Base-by-base conservation (phyloP, 106 monocot genomes). In the Alisma plantagoaquatica region DNA sequence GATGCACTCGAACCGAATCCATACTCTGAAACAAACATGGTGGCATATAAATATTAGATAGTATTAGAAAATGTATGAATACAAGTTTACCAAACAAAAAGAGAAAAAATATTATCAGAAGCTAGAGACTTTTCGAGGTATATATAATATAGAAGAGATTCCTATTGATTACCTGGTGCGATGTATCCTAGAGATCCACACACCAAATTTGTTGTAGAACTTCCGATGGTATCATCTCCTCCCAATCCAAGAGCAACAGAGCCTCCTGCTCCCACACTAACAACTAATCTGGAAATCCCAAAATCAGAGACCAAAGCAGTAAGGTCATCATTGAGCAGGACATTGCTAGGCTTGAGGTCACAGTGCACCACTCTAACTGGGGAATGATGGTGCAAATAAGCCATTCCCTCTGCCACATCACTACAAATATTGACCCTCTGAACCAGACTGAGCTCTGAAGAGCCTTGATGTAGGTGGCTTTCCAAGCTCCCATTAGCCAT, bases 401-500 rank as follows among this genome's bases (percentile, higher is more conserved):
- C 70, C 71, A 80, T 71, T 23, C 75, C 80, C 27, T 80, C 71
- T 2, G 75, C 80, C 9, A 75, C 41, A 56, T 80, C 80, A 44
- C 80, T 75, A 41, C 70, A 66, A 29, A 80, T 72, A 22, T 38
- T 74, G 48, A 79, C 69, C 43, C 75, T 62, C 27, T 63, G 53
- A 1, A 54, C 18, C 31, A 80, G 51, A 54, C 63, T 55, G 29
- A 80, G 52, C 4, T 1, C 30, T 3, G 3, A 11, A 2, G 55
- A 10, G 10, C 46, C 55, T 16, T 4, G 3, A 46, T 46, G 45
- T 11, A 80, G 71, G 9, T 46, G 41, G 41, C 33, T 48, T 16
- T 80, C 75, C 16, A 80, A 64, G 63, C 68, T 80, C 9, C 75
- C 75, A 33, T 81, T 81, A 8, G 64, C 68, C 74, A 83, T 78